Base-by-base conservation (phyloP, 148 eudicot genomes). In the Cornus suecica region DNA sequence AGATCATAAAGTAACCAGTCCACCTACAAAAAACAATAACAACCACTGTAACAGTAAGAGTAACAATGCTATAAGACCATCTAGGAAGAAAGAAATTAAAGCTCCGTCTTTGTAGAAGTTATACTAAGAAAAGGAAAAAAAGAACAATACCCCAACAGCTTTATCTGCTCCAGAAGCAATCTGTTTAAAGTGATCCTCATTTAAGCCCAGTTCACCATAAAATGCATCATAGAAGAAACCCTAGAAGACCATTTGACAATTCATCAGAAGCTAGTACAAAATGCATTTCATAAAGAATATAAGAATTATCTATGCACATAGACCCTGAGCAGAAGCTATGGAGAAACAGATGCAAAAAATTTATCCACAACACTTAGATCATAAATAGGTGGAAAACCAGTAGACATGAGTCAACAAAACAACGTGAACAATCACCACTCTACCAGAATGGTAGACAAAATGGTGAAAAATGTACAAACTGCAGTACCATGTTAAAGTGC, bases 221-320 rank as follows among this genome's bases (percentile, higher is more conserved):
- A 87, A 93, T 62, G 90, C 98, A 87, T 96, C 99, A 83, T 96
- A 96, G 76, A 85, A 96, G 78, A 93, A 96, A 64, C 99, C 99
- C 98, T 95, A 86, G 48, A 76, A 68, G 63, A 69, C 28, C 60
- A 24, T 32, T 48, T 31, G 56, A 42, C 52, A 41, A 64, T 60
- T 68, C 31, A 42, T 37, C 26, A 67, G 52, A 67, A 60, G 15
- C 34, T 45, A 29, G 14, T 29, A 6, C 22, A 67, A 5, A 29
- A n/a, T 28, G 66, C 80, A 72, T 20, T 2, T 69, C 16, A 27
- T 26, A 65, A 10, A 30, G 65, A 20, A 52, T 9, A 65, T 4
- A 58, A 13, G n/a, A 18, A 58, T 14, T 20, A 58, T 5, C 22
- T 5, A 58, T 4, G 24, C 54, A 48, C 32, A 30, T 23, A n/a